These are phyloP conservation scores for Stagonosporopsis rhizophila DNA, from an alignment of 2,329 filamentous ascomycete species.

Conservation along the genomic window DNA sequence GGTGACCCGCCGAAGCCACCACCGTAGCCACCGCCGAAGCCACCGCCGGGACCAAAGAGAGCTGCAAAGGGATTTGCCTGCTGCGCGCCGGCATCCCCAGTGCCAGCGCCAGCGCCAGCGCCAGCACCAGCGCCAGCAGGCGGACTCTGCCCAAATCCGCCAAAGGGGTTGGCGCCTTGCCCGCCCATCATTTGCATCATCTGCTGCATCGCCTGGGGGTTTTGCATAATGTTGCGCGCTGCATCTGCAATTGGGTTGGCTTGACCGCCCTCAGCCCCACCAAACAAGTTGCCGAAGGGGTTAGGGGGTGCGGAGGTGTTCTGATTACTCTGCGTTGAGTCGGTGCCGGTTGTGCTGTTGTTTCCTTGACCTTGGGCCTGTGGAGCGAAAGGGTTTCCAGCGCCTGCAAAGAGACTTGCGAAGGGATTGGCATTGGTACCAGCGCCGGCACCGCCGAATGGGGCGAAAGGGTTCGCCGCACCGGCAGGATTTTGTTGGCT, in stretches of 20 bases:
- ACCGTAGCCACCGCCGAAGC: constrained; percentile 42
- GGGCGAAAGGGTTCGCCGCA: constrained; percentile 57
- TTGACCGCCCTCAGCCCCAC: constrained; percentile 39
- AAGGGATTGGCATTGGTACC: constrained; percentile 63
- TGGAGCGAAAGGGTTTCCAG: constrained; percentile 47
- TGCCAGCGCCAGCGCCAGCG: constrained; percentile 40
- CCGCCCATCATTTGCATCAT: constrained; percentile 63
- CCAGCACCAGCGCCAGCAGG: constrained; percentile 5
- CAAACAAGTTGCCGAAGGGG: constrained; percentile 62
- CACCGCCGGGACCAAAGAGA: constrained; percentile 52
- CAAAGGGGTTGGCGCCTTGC: constrained; percentile 49
- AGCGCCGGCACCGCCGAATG: constrained; percentile 44
- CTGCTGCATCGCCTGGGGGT: constrained; percentile 63
- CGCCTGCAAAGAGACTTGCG: constrained; percentile 61
- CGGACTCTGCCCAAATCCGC: constrained; percentile 57
- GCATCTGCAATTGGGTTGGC: constrained; percentile 60
- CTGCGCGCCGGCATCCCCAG: constrained; percentile 31
- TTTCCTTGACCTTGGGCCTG: constrained; percentile 32
- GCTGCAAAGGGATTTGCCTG: constrained; percentile 51
- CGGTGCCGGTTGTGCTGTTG: constrained; percentile 33
- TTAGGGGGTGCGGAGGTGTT: constrained; percentile 39
- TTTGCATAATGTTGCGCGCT: constrained; percentile 60
- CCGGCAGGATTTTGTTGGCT: constrained; percentile 45
- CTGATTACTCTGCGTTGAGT: constrained; percentile 28
- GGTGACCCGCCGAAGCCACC: constrained; percentile 46